Conservation (phyloP, 1,284 basidiomycete genomes). For the Ustilago vetiveriae region DNA sequence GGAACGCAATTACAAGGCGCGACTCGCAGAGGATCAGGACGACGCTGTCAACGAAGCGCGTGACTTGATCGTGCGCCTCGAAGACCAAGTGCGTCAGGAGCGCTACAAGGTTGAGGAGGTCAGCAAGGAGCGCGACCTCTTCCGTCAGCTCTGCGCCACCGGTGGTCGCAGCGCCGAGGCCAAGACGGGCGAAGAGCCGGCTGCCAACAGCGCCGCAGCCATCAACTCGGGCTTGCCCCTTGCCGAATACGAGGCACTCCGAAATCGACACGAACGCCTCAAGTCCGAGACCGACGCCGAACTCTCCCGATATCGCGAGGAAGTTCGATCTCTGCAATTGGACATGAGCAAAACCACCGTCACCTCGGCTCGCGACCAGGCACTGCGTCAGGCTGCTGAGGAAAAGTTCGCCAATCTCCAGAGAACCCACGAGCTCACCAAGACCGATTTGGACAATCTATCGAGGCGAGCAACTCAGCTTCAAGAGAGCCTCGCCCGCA, state of each 20-base stretch:
- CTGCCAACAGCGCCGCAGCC: not conserved
- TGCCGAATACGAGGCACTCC: conserved; percentile 46
- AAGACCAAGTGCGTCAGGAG: conserved; percentile 77
- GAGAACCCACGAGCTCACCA: conserved; percentile 63
- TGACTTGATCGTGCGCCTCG: conserved; percentile 81
- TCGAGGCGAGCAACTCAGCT: conserved; percentile 67
- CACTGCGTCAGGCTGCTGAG: conserved; percentile 55
- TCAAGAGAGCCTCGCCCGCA: conserved; percentile 64
- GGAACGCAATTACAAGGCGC: conserved; percentile 57
- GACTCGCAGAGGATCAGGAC: conserved; percentile 73
- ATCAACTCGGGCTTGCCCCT: conserved; percentile 14
- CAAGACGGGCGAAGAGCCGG: conserved; percentile 14
- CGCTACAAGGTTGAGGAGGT: conserved; percentile 80
- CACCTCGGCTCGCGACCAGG: conserved; percentile 67
- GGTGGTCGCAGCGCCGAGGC: conserved; percentile 31
- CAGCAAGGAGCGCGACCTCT: conserved; percentile 85
- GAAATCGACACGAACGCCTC: conserved; percentile 73
- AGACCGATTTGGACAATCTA: conserved; percentile 64
- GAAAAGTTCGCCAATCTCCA: conserved; percentile 68
- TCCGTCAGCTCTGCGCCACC: conserved; percentile 76
- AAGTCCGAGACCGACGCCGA: conserved; percentile 80
- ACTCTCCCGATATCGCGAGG: conserved; percentile 76
- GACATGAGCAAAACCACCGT: conserved; percentile 68
- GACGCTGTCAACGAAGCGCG: conserved; percentile 87
- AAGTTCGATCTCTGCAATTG: conserved; percentile 76